phyloP scores from a whole-genome alignment of 352 stramenopile genomes.

The Pythium aristosporum region DNA sequence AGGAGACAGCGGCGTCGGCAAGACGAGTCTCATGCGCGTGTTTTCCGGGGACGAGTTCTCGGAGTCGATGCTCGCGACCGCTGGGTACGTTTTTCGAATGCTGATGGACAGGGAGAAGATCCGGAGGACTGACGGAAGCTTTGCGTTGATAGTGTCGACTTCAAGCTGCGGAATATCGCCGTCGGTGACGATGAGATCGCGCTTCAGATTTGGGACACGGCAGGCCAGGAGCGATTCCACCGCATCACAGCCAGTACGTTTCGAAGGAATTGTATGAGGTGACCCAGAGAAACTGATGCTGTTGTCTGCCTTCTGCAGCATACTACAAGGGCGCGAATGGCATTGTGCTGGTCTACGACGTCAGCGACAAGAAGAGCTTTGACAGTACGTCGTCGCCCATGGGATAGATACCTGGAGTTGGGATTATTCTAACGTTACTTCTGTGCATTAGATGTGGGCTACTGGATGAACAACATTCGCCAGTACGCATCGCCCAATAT shows the following conservation, averaged over 20 bases:
- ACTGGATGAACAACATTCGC: constrained; percentile 96
- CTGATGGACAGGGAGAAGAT: neutral
- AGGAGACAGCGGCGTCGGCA: constrained; percentile 90
- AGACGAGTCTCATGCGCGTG: constrained; percentile 92
- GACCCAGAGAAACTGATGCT: neutral
- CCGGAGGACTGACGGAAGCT: neutral
- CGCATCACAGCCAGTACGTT: constrained; percentile 91
- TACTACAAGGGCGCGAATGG: constrained; percentile 95
- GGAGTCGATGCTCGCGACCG: constrained; percentile 87
- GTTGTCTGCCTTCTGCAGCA: constrained; percentile 35
- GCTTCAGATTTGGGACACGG: constrained; percentile 95
- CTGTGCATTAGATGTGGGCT: constrained; percentile 78
- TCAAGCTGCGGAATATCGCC: constrained; percentile 89
- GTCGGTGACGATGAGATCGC: constrained; percentile 84
- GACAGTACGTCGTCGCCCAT: constrained; percentile 62
- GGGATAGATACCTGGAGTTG: neutral
- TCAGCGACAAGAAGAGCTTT: constrained; percentile 90
- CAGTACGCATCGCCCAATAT: constrained; percentile 79
- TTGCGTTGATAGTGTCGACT: constrained; percentile 77
- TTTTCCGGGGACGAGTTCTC: constrained; percentile 92
- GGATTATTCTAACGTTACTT: neutral
- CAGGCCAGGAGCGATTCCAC: constrained; percentile 93
- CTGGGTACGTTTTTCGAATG: constrained; percentile 55
- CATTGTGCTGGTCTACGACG: constrained; percentile 94
- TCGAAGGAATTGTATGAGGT: neutral